Base-by-base conservation (phyloP, 1,284 basidiomycete species). In the Cryptococcus sp. region DNA sequence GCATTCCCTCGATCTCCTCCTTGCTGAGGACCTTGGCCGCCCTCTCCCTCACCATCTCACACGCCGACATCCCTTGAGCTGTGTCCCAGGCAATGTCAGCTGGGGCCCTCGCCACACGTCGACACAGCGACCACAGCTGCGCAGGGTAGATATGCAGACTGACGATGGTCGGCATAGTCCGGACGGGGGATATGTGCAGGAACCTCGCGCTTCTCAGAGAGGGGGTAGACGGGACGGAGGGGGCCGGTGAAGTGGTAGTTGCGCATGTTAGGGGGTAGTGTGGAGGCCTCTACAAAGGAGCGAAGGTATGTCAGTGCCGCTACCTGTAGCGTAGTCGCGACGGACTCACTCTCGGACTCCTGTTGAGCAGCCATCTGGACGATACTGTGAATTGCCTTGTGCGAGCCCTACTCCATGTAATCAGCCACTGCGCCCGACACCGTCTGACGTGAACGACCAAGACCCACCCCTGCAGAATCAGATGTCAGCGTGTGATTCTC, bases 91-190 rank as follows among this genome's bases (percentile, higher is more conserved):
- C 42, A 51, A n/a, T 6, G 28, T 43, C 33, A 23, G 33, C 21
- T 38, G 13, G 16, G 7, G 23, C 13, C 21, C 36, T 18, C 21
- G 8, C 18, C 20, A n/a, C 21, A n/a, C 23, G 5, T 39, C 16
- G 20, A 18, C 3, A 52, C 13, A 21, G 20, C 36, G 28, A 33
- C 28, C 28, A 9, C 4, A 33, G 28, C 28, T 4, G 28, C 28
- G 5, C 4, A 33, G 5, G 5, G 28, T 33, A 33, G 28, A 4
- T 4, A 33, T 5, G 9, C 3, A 16, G 5, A 70, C 77, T 66
- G 52, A 79, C 77, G 74, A 60, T 78, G 68, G 57, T 79, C 76
- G 21, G 76, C 78, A 57, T 78, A 78, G 59, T 79, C 78, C 6
- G 78, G 78, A 52, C 72, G 60, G 9, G 49, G 47, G 43, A 79